Conservation (phyloP, 495 filamentous ascomycete species). For the Neurospora africana region DNA sequence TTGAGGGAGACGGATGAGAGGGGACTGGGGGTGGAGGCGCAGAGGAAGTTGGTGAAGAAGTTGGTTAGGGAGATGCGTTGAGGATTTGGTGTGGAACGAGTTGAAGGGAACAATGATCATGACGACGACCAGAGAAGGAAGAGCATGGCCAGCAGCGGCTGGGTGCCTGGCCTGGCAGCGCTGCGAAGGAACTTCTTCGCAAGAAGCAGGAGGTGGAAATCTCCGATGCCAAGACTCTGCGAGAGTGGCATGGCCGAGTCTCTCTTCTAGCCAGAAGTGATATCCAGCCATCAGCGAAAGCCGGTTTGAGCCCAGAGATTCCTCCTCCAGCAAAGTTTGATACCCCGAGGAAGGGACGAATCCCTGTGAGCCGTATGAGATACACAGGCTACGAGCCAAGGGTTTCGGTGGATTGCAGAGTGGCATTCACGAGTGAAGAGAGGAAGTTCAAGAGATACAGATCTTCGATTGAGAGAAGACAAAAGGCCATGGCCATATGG, state of each 20-base stretch:
- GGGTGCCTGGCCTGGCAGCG: background rate
- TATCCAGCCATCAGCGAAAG: background rate
- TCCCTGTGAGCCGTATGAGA: background rate
- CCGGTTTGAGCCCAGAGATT: background rate
- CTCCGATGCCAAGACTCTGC: background rate
- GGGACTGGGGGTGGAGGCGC: conserved; percentile 55
- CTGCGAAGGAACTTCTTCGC: background rate
- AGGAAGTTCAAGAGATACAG: background rate
- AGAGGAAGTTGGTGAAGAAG: conserved; percentile 69
- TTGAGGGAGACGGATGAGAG: conserved; percentile 64
- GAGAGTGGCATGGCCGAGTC: background rate
- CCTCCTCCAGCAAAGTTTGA: background rate
- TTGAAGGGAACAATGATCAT: background rate
- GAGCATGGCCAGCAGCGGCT: background rate
- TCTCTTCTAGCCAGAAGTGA: background rate
- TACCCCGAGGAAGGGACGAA: background rate
- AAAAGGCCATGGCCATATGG: background rate
- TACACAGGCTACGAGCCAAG: background rate
- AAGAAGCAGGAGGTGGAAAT: background rate
- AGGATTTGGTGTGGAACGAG: background rate
- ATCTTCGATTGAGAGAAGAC: background rate
- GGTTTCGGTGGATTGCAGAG: background rate
- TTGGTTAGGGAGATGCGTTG: conserved; percentile 39
- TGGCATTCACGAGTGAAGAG: background rate
- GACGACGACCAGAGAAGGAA: background rate